Evolutionary conservation across 768 basidiomycete species (phyloP).

Genomic region (Phaeotremella skinneri): DNA sequence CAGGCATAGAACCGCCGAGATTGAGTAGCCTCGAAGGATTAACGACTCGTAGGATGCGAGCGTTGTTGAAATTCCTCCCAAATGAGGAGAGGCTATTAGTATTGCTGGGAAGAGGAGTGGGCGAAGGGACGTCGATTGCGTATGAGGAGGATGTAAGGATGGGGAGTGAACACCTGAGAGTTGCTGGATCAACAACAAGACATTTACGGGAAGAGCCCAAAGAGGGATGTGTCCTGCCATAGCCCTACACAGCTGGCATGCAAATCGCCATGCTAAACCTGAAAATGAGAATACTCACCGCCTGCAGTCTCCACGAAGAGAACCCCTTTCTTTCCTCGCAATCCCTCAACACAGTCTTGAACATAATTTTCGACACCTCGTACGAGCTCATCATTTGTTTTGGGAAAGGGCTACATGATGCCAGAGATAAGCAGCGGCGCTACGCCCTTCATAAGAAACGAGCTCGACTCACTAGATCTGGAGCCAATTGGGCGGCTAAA

Average conservation of each 20-base stretch:
- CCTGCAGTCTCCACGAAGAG: constrained; percentile 94
- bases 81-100: constrained; percentile 78
- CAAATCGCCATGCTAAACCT: no score
- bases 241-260: no score
- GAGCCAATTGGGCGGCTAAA: constrained; percentile 63
- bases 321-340: constrained; percentile 48
- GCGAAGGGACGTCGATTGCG: constrained; percentile 81
- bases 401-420: constrained; percentile 55
- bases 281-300: constrained; percentile 66
- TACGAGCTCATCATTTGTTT: constrained; percentile 64
- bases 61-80: constrained; percentile 92
- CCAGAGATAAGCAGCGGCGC: background rate
- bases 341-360: constrained; percentile 55
- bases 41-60: constrained; percentile 92
- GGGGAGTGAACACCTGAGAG: constrained; percentile 95
- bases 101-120: constrained; percentile 83
- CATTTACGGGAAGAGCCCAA: no score
- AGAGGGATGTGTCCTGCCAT: no score
- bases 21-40: constrained; percentile 78
- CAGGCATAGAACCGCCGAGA: constrained; percentile 81
- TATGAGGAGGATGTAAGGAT: constrained; percentile 68
- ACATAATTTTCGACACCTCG: constrained; percentile 65
- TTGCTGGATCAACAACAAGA: no score
- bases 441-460: background rate
- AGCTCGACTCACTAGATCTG: constrained; percentile 39